phyloP scores from a whole-genome alignment of 2,329 filamentous ascomycete genomes.

The Beauveria sp. region DNA sequence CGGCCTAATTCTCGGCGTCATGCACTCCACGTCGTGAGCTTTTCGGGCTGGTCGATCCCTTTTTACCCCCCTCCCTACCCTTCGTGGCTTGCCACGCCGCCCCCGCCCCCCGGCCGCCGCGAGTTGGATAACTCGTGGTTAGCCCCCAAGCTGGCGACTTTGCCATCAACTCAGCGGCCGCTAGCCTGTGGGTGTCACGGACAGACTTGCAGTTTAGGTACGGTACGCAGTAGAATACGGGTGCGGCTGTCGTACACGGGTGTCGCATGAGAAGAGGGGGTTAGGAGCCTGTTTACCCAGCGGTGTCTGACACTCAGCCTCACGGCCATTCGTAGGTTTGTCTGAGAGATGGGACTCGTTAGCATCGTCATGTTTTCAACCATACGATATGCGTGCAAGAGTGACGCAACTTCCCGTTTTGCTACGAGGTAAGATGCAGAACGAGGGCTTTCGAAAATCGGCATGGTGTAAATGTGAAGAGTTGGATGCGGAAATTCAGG shows the following conservation, averaged over 20 bases:
- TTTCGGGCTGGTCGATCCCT: slow-evolving; percentile 5
- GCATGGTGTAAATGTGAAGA: neutral
- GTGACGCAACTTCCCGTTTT: neutral
- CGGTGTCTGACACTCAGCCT: too few relatives aligned
- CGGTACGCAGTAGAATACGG: too few relatives aligned
- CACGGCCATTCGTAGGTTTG: too few relatives aligned
- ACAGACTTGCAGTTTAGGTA: too few relatives aligned
- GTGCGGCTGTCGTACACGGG: too few relatives aligned
- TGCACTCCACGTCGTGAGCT: slow-evolving; percentile 12
- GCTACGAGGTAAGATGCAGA: neutral
- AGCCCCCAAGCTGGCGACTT: neutral
- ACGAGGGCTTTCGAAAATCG: neutral
- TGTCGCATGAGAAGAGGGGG: too few relatives aligned
- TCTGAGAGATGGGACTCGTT: too few relatives aligned
- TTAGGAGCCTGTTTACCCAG: too few relatives aligned
- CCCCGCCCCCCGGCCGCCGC: neutral
- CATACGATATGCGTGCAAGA: too few relatives aligned
- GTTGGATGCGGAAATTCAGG: neutral
- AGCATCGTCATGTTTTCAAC: too few relatives aligned
- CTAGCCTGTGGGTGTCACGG: too few relatives aligned
- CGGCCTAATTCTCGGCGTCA: slow-evolving; percentile 18
- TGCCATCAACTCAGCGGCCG: neutral
- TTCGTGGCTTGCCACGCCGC: neutral
- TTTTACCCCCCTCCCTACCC: neutral
- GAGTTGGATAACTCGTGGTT: neutral